phyloP scores from a whole-genome alignment of 139 green algal genomes.

The Chlorella sorokiniana region DNA sequence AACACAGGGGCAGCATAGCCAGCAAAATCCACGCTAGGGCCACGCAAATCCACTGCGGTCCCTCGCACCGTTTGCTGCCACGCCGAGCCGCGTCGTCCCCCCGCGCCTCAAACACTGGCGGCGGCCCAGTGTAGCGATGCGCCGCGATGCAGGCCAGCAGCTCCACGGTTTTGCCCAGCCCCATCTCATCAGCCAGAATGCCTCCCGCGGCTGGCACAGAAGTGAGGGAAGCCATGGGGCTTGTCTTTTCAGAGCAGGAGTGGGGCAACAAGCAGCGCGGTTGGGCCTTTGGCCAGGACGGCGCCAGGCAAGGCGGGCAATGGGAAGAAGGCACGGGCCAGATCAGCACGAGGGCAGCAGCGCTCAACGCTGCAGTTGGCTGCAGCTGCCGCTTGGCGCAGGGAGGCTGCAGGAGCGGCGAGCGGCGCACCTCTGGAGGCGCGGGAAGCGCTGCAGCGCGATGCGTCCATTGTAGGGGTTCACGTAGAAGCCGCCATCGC shows the following conservation, averaged over 20 bases:
- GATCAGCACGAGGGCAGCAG: too few relatives aligned
- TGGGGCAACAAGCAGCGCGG: not conserved
- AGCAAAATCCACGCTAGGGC: too few relatives aligned
- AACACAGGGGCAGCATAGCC: too few relatives aligned
- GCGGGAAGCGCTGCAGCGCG: slow-evolving; percentile 24
- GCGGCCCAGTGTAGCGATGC: slow-evolving; percentile 48
- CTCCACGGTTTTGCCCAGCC: slow-evolving; percentile 91
- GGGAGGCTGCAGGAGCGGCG: not conserved
- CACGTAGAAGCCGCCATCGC: slow-evolving; percentile 43
- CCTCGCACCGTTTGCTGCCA: not conserved
- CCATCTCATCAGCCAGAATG: slow-evolving; percentile 71
- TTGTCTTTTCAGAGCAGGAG: not conserved
- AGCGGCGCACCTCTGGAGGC: slow-evolving; percentile 7
- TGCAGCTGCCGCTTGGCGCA: too few relatives aligned
- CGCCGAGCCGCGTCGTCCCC: not conserved
- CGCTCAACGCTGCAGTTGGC: too few relatives aligned
- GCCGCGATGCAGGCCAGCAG: slow-evolving; percentile 82
- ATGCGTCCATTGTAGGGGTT: slow-evolving; percentile 58
- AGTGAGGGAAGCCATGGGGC: too few relatives aligned
- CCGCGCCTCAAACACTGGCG: not conserved
- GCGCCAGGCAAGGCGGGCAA: not conserved
- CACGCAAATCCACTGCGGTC: not conserved
- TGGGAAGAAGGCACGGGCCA: too few relatives aligned
- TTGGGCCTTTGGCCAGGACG: not conserved
- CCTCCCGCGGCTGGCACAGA: slow-evolving; percentile 43